Percentiles rank a stretch among this genome's conserved stretches.
Conservation (phyloP, 345 rosid species). For the thale cress (Arabidopsis thaliana) region TAIR10.1 NC_003076.8:3121001-3121500, state of each 20-base stretch:
- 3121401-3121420: background rate
- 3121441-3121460: slow-evolving; percentile 25
- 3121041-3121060: no score
- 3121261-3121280: background rate
- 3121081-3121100: background rate
- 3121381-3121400: background rate
- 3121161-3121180: background rate
- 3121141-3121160: background rate
- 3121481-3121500: slow-evolving; percentile 31
- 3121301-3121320: background rate
- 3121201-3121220: background rate
- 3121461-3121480: slow-evolving; percentile 14
- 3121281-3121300: background rate
- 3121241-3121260: background rate
- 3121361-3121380: background rate
- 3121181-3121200: background rate
- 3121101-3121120: background rate
- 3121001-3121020: background rate
- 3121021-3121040: background rate
- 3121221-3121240: background rate
- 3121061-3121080: background rate
- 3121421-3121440: background rate
- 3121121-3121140: background rate
- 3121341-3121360: background rate
- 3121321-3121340: background rate